A percentile compares a stretch with the other conserved stretches of the same genome.
These are phyloP conservation scores for Colletotrichum acutatum DNA, from an alignment of 2,329 filamentous ascomycete genomes.

Conservation along the genomic window DNA sequence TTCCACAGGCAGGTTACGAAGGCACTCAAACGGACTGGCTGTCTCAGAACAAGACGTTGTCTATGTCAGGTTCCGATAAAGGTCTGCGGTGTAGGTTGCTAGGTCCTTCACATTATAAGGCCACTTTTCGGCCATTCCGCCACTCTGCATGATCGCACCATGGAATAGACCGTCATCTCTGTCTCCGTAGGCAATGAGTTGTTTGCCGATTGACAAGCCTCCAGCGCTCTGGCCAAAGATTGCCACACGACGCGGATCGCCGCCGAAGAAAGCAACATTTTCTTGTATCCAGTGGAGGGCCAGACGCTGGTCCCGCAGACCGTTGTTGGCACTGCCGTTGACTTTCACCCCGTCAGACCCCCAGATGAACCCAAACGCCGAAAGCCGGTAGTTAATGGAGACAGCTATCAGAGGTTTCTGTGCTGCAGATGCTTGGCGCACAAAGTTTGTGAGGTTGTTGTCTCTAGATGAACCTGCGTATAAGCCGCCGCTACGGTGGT, in stretches of 20 bases:
- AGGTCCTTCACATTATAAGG: neutral
- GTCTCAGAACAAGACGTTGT: neutral
- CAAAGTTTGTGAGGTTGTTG: neutral
- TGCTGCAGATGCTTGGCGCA: neutral
- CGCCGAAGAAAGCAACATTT: constrained; percentile 67
- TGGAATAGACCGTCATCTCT: neutral
- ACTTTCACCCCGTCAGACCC: constrained; percentile 60
- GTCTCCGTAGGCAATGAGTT: neutral
- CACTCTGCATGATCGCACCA: neutral
- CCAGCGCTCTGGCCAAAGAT: constrained; percentile 57
- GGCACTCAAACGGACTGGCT: neutral
- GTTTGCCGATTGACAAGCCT: neutral
- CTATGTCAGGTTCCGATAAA: neutral
- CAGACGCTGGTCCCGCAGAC: constrained; percentile 72
- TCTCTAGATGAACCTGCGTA: neutral
- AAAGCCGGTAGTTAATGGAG: constrained; percentile 72
- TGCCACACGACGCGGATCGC: constrained; percentile 67
- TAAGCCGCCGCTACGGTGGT: neutral
- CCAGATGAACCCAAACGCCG: constrained; percentile 70
- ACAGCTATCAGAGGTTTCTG: constrained; percentile 61
- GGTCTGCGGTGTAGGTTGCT: neutral
- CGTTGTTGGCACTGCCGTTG: constrained; percentile 69
- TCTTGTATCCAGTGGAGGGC: constrained; percentile 69
- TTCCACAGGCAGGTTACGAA: neutral
- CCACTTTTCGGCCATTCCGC: neutral